Base-by-base conservation (phyloP, 192 early-diverging fungal genomes). In the Podila verticillata region DNA sequence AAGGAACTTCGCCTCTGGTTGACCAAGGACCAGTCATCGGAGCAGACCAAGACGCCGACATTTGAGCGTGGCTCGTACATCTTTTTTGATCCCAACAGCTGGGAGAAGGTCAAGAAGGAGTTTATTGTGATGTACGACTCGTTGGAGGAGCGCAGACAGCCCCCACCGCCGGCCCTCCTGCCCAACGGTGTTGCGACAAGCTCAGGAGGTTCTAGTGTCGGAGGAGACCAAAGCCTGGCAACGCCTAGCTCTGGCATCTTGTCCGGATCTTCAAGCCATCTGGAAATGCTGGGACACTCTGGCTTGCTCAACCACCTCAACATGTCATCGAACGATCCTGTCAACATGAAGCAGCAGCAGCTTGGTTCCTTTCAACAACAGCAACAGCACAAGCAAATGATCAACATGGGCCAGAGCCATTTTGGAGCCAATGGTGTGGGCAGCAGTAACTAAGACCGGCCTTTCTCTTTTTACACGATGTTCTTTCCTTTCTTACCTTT, bases 1-100 rank as follows among this genome's bases (percentile, higher is more conserved):
- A 96, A 96, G 82, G 95, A 97, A 66, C 79, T 96, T 60, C 89
- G 91, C 63, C 75, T 97, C 54, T 99, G 98, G 98, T 63, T 99
- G 61, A 93, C 91, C 61, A 95, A 95, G 80, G 97, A 99, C 36
- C 85, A 82, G 49, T 79, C 74, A 36, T 84, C 84, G n/a, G 84
- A 88, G 68, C 87, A 87, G 34, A 66, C 73, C 44, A 90, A 89
- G 78, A 89, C 90, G 5, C 87, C 84, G 75, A 84, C 79, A 5
- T 93, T 89, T 57, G 98, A 98, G 82, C 86, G 94, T 44, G 95
- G 96, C 44, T 84, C 91, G 15, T 99, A 93, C 82, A 84, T 96
- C 39, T 96, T 98, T 70, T 99, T 98, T 81, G 98, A 98, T 72
- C 95, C 96, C 19, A 88, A 83, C 24, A 88, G 87, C 47, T 99